Base-by-base conservation (phyloP, 2,329 filamentous ascomycete genomes). In the Hypoxylon sp. region DNA sequence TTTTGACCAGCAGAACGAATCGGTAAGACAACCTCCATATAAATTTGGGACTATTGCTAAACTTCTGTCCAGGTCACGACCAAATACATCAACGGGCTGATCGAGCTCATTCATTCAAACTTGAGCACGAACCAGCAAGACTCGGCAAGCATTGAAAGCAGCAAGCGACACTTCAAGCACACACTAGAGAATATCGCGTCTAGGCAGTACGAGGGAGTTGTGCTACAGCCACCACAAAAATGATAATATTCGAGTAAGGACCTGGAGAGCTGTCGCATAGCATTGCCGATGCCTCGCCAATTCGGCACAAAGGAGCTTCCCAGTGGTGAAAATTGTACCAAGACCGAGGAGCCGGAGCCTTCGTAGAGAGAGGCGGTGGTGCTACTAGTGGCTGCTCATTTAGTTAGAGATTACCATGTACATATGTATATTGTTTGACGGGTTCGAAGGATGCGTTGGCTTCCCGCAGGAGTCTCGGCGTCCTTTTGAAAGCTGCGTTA, bases 1-100 rank as follows among this genome's bases (percentile, higher is more conserved):
- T 82, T 99, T 97, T 81, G 96, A 99, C 79, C 95, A 99, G 79
- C 93, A 97, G 77, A 99, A 99, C 79, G 96, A 99, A 81, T 94
- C 94, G 70, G 96, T 87, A 77, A 75, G 85, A 75, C 1, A 26
- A n/a, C n/a, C 33, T 11, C 14, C 36, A n/a, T 18, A n/a, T 42
- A 9, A 12, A 12, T 24, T 30, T 20, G 18, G 0, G 22, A 22
- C 46, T 32, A 32, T 36, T n/a, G 9, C n/a, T 32, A 45, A 50
- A 51, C 62, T 72, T 36, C 65, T 30, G 22, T 24, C 4, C 62
- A 88, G 85, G 85, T 99, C 38, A 99, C 96, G 4, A 97, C 91
- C 2, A 98, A 98, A 80, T 99, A 98, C 78, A 87, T 99, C 68
- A 99, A 99, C 76, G 96, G 96, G 2, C 88, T 99, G 52, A 98